These are phyloP conservation scores for Aspergillus leporis DNA, from an alignment of 495 filamentous ascomycete genomes.

Conservation along the genomic window DNA sequence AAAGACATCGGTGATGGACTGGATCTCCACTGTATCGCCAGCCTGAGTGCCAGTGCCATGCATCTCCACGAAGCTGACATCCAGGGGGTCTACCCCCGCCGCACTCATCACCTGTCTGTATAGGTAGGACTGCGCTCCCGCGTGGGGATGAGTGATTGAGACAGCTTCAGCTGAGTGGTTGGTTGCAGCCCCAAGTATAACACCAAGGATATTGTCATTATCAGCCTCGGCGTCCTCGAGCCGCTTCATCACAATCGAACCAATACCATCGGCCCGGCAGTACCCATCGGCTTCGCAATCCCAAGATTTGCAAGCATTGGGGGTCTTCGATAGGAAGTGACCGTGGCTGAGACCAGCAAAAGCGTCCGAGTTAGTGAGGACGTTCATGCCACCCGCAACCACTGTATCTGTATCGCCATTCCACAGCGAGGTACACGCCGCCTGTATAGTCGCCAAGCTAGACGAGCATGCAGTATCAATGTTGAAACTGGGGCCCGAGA, in stretches of 20 bases:
- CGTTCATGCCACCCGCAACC: neutral
- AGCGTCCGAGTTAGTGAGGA: neutral
- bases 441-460: neutral
- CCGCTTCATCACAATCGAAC: conserved; percentile 41
- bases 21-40: conserved; percentile 35
- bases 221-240: conserved; percentile 45
- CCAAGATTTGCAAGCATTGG: neutral
- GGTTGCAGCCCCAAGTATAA: conserved; percentile 34
- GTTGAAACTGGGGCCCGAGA: neutral
- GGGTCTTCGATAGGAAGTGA: neutral
- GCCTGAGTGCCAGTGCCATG: conserved; percentile 47
- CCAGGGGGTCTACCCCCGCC: conserved; percentile 44
- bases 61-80: conserved; percentile 53
- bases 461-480: neutral
- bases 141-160: conserved; percentile 46
- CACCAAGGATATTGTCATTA: conserved; percentile 41
- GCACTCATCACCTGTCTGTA: conserved; percentile 44
- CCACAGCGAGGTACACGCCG: neutral
- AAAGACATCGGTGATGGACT: conserved; percentile 28
- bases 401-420: neutral
- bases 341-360: neutral
- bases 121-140: conserved; percentile 45
- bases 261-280: conserved; percentile 26
- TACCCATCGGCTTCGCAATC: neutral
- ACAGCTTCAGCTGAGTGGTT: conserved; percentile 43